phyloP scores from a whole-genome alignment of 1,284 basidiomycete species.

The Pholiota adiposa region DNA sequence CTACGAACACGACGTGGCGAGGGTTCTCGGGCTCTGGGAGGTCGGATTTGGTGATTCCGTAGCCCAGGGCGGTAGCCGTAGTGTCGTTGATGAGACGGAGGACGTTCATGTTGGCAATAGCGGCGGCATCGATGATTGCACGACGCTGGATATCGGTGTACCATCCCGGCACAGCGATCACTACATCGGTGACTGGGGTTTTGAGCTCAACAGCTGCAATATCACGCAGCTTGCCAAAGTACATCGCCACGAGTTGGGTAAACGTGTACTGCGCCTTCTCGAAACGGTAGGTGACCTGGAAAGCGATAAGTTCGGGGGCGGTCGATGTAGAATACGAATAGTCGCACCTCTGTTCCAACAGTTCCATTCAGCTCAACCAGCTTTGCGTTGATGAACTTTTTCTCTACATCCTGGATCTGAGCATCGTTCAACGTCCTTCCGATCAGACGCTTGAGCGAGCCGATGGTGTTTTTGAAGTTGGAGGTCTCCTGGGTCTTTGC shows the following conservation, averaged over 20 bases:
- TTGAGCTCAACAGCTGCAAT: conserved; percentile 86
- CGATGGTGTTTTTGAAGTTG: conserved; percentile 96
- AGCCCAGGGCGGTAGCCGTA: conserved; percentile 91
- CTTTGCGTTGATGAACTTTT: conserved; percentile 86
- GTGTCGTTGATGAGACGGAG: conserved; percentile 95
- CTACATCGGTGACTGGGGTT: conserved; percentile 83
- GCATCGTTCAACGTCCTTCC: conserved; percentile 79
- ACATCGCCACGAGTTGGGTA: conserved; percentile 88
- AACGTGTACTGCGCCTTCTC: conserved; percentile 79
- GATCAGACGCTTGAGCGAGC: conserved; percentile 86
- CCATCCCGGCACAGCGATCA: conserved; percentile 94
- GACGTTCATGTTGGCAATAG: conserved; percentile 86
- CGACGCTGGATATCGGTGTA: conserved; percentile 91
- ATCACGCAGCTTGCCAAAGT: conserved; percentile 87
- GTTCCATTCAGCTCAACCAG: conserved; percentile 83
- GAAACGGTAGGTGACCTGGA: conserved; percentile 85
- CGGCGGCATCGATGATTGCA: conserved; percentile 85
- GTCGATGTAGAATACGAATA: not conserved
- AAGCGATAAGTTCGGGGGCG: conserved; percentile 12
- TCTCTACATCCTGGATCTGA: conserved; percentile 82
- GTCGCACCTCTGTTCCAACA: conserved; percentile 80
- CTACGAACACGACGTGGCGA: conserved; percentile 88
- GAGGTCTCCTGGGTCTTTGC: conserved; percentile 98
- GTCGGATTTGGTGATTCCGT: conserved; percentile 96
- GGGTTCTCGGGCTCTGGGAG: conserved; percentile 84